phyloP scores from a whole-genome alignment of 2,329 filamentous ascomycete genomes.

The Pyrenophora teres region DNA sequence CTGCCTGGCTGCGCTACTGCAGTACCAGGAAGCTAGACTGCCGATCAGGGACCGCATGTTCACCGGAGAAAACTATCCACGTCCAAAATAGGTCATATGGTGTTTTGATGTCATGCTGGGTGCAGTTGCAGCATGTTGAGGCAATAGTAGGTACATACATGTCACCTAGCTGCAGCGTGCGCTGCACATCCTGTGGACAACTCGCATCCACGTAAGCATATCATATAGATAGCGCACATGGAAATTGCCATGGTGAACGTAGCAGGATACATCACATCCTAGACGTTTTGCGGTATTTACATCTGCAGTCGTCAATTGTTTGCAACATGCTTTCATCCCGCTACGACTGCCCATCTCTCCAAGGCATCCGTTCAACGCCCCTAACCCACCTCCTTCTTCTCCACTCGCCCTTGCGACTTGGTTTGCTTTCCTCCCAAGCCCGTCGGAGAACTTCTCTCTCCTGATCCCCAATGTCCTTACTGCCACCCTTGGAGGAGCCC shows the following conservation, averaged over 20 bases:
- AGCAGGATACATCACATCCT: too few species aligned
- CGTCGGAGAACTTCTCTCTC: slow-evolving; percentile 38
- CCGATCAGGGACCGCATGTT: slow-evolving; percentile 14
- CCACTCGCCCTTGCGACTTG: slow-evolving; percentile 46
- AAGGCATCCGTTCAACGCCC: slow-evolving; percentile 41
- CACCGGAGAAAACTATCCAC: background rate
- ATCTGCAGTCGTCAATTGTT: too few species aligned
- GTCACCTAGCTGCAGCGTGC: too few species aligned
- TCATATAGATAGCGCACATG: too few species aligned
- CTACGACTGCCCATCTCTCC: slow-evolving; percentile 11
- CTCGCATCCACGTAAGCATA: too few species aligned
- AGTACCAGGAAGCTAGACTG: slow-evolving; percentile 4
- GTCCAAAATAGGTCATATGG: background rate
- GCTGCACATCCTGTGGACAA: too few species aligned
- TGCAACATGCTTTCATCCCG: too few species aligned
- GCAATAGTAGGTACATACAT: too few species aligned
- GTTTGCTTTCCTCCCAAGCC: slow-evolving; percentile 37
- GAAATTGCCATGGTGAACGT: too few species aligned
- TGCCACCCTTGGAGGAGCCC: slow-evolving; percentile 16
- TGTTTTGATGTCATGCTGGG: too few species aligned
- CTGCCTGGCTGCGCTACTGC: slow-evolving; percentile 5
- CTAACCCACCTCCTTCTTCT: slow-evolving; percentile 45
- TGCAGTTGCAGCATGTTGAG: too few species aligned
- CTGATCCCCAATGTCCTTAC: slow-evolving; percentile 29
- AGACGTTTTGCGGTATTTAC: too few species aligned